Evolutionary conservation across 495 filamentous ascomycete genomes (phyloP).

Genomic region (Aspergillus bertholletiae): DNA sequence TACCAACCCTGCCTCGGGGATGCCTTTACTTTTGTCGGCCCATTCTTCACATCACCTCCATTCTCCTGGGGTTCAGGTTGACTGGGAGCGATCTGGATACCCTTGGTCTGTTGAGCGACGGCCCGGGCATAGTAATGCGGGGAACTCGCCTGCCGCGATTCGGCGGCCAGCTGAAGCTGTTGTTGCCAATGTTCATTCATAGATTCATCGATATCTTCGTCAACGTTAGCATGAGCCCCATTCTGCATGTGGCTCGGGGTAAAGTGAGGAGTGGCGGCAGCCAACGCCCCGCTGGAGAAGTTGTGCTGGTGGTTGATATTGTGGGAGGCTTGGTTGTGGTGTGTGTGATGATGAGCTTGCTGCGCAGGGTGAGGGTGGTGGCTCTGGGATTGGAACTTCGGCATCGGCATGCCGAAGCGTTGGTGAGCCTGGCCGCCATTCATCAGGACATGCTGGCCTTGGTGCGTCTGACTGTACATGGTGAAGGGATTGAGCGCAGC

Average conservation of each 20-base stretch:
- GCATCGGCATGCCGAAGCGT: conserved; percentile 61
- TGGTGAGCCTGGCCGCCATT: conserved; percentile 60
- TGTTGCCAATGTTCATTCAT: conserved; percentile 84
- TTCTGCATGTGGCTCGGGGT: conserved; percentile 72
- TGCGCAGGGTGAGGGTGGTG: conserved; percentile 72
- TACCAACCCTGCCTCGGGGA: conserved; percentile 78
- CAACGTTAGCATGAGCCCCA: conserved; percentile 57
- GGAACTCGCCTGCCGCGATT: conserved; percentile 61
- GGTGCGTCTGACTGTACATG: conserved; percentile 82
- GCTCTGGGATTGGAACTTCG: conserved; percentile 66
- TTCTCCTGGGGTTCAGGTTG: conserved; percentile 61
- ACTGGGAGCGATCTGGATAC: conserved; percentile 50
- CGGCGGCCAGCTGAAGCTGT: conserved; percentile 74
- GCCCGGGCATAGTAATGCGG: conserved; percentile 63
- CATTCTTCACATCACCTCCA: conserved; percentile 58
- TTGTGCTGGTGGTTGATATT: conserved; percentile 72
- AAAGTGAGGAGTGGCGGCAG: conserved; percentile 72
- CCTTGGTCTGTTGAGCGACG: conserved; percentile 57
- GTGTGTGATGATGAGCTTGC: conserved; percentile 69
- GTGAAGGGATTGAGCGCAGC: conserved; percentile 61
- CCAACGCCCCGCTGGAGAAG: conserved; percentile 71
- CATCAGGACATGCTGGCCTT: conserved; percentile 78
- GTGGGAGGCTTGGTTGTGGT: conserved; percentile 69
- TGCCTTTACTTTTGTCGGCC: conserved; percentile 51
- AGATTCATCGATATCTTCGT: conserved; percentile 54